phyloP scores from a whole-genome alignment of 1,284 basidiomycete species.

The Cryptococcus depauperatus region DNA sequence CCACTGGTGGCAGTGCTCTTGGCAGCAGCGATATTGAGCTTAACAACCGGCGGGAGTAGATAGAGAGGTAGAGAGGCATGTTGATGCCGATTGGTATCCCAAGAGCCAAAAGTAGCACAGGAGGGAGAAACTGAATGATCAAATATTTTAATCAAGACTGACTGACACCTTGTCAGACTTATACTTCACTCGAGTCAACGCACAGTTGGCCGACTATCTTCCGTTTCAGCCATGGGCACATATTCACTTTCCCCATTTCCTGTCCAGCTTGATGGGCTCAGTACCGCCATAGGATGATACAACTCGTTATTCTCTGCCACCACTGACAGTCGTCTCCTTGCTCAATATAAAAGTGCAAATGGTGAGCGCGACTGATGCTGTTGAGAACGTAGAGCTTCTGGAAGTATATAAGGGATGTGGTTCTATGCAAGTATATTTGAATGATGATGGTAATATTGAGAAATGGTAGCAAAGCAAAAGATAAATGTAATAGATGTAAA shows the following conservation, averaged over 20 bases:
- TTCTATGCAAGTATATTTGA: too few relatives aligned
- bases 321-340: background rate
- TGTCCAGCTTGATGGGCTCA: background rate
- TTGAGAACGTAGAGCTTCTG: background rate
- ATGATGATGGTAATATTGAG: too few relatives aligned
- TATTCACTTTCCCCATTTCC: slow-evolving; percentile 7
- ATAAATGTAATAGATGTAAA: too few relatives aligned
- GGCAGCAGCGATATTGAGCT: slow-evolving; percentile 19
- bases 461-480: too few relatives aligned
- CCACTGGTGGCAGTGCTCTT: slow-evolving; percentile 17
- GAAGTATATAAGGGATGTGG: too few relatives aligned
- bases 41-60: slow-evolving; percentile 22
- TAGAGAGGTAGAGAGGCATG: slow-evolving; percentile 25
- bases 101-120: slow-evolving; percentile 15
- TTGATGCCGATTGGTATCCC: slow-evolving; percentile 26
- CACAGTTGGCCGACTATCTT: slow-evolving; percentile 6
- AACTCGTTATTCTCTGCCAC: background rate
- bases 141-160: slow-evolving; percentile 5
- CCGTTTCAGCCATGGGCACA: slow-evolving; percentile 10
- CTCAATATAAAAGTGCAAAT: background rate
- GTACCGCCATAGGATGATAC: background rate
- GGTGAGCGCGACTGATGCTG: background rate
- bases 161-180: background rate
- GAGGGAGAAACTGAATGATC: slow-evolving; percentile 6
- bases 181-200: slow-evolving; percentile 1